Base-by-base conservation (phyloP, 306 rosid species). In the Arachis stenosperma region DNA sequence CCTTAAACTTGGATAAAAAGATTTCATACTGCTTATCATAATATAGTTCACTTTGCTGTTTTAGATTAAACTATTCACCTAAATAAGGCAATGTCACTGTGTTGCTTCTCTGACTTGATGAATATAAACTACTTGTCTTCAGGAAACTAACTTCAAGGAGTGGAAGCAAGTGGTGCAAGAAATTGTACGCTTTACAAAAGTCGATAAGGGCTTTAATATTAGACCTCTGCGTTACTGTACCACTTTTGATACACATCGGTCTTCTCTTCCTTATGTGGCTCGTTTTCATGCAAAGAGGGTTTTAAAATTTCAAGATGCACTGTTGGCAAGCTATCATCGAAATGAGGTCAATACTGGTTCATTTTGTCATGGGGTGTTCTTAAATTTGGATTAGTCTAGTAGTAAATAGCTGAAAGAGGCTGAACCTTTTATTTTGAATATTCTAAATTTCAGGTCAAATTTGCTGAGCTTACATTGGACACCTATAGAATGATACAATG, bases 161-260 rank as follows among this genome's bases (percentile, higher is more conserved):
- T 95, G 99, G 99, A 84, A 87, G 88, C 92, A 72, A 82, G 98
- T 92, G 85, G 91, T 95, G 79, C 93, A 92, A 85, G 99, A 95
- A 87, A 88, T 92, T 88, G 87, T 71, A 57, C 90, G 92, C 69
- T 92, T 95, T 81, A 87, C 91, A 76, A 83, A 87, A 77, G 88
- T 82, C 69, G 98, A 92, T 65, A 83, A 72, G 4, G 86, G 85
- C 54, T 88, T 88, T 71, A 81, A 79, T 73, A 75, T 86, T 66
- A 90, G 97, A 79, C 90, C 98, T 30, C 64, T 95, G 89, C 97
- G 98, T 7, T 95, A 88, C 77, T 88, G 87, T 82, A 71, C 81
- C 51, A 63, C 85, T 14, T 75, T 83, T 81, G 99, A 92, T 82
- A 84, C 86, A 52, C 91, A 92, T 72, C 90, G 79, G 48, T 79